phyloP scores from a whole-genome alignment of 768 basidiomycete species.

The Mycena capillaripes region DNA sequence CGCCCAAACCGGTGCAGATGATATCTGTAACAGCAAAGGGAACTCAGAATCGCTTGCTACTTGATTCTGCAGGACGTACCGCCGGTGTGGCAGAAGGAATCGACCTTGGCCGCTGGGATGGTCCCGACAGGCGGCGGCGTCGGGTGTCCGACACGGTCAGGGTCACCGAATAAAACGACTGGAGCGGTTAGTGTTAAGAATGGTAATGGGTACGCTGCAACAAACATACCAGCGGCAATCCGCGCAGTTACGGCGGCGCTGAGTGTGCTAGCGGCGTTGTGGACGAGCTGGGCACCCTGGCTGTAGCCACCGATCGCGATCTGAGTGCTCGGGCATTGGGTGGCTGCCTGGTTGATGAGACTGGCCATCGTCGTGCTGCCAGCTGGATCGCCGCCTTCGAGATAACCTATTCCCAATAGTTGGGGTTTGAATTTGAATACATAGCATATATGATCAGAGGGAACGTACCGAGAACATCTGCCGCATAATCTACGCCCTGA shows the following conservation, averaged over 20 bases:
- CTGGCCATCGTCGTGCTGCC: not conserved
- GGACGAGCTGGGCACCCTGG: conserved; percentile 18
- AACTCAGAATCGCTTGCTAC: not conserved
- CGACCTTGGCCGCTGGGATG: not conserved
- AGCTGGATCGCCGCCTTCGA: not conserved
- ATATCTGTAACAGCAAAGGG: conserved; percentile 3
- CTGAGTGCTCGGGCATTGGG: conserved; percentile 5
- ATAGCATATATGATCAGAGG: not conserved
- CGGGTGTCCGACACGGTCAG: not conserved
- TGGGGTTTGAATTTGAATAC: not conserved
- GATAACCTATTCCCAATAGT: not conserved
- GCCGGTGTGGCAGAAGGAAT: conserved; percentile 12
- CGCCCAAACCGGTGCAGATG: conserved; percentile 1
- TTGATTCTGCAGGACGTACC: not conserved
- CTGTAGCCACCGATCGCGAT: conserved; percentile 17
- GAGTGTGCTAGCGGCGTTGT: conserved; percentile 9
- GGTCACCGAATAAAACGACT: conserved; percentile 15
- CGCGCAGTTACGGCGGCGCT: not conserved
- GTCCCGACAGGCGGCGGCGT: conserved; percentile 9
- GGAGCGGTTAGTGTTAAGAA: not conserved
- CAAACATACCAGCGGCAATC: too few species aligned
- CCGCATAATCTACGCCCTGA: conserved; percentile 10
- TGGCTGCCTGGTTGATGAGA: conserved; percentile 5
- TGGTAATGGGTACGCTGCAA: not conserved
- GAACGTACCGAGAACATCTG: not conserved